Conservation (phyloP, 2,329 filamentous ascomycete genomes). For the Ophiostoma sp. region DNA sequence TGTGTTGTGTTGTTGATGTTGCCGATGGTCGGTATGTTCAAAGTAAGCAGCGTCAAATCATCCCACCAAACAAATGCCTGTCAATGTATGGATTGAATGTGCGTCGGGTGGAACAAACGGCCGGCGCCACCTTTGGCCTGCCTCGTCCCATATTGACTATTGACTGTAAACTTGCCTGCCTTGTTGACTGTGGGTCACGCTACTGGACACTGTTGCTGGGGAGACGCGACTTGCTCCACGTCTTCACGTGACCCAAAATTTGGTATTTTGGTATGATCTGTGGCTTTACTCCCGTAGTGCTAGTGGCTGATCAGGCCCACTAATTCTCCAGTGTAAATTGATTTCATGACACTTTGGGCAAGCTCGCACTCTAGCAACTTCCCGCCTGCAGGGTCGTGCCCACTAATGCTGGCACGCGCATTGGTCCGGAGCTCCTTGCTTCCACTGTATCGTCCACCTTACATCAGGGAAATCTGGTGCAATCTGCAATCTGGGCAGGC, state of each 20-base stretch:
- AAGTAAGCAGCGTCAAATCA: not conserved
- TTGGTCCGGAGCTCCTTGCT: conserved; percentile 14
- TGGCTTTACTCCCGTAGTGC: not conserved
- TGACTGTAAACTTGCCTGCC: conserved; percentile 3
- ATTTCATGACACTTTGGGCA: conserved; percentile 4
- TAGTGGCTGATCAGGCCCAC: conserved; percentile 13
- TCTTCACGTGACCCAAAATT: conserved; percentile 1
- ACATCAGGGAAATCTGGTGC: not conserved
- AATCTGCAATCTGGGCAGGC: not conserved
- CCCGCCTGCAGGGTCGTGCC: not conserved
- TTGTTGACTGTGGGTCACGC: conserved; percentile 27
- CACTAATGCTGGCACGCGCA: conserved; percentile 20
- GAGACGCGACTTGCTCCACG: conserved; percentile 23
- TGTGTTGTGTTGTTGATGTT: not conserved
- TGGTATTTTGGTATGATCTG: not conserved
- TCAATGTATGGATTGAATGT: not conserved
- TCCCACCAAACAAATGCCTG: conserved; percentile 8
- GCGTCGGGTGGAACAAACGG: not conserved
- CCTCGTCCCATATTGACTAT: conserved; percentile 10
- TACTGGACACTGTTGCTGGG: conserved; percentile 21
- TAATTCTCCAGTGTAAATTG: not conserved
- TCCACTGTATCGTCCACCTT: conserved; percentile 5
- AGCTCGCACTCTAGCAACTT: conserved; percentile 1
- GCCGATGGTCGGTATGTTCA: not conserved
- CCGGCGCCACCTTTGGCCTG: not conserved